Conservation (phyloP, 2,329 filamentous ascomycete species). For the Thielaviopsis musarum region DNA sequence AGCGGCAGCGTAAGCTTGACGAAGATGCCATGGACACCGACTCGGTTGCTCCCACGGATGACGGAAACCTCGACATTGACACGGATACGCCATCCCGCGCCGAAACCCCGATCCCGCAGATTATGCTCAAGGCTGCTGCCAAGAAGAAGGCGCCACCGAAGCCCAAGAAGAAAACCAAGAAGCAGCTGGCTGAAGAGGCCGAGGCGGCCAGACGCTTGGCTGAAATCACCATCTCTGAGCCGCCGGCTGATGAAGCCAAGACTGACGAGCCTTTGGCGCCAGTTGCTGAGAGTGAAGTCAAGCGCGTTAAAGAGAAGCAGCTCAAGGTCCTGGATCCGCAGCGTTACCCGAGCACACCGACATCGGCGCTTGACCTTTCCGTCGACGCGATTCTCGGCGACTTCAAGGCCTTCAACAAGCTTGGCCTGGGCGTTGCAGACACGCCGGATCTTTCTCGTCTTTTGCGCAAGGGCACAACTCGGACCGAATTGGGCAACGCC, state of each 20-base stretch:
- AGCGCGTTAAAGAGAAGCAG: conserved; percentile 16
- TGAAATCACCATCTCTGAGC: conserved; percentile 2
- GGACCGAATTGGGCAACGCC: conserved; percentile 27
- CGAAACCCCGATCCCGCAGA: conserved; percentile 27
- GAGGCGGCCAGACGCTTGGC: conserved; percentile 35
- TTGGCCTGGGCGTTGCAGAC: conserved; percentile 29
- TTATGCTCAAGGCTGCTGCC: conserved; percentile 31
- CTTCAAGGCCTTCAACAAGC: conserved; percentile 22
- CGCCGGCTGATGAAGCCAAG: conserved; percentile 12
- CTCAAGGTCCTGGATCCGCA: conserved; percentile 25
- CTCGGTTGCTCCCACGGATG: conserved; percentile 33
- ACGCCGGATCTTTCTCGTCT: conserved; percentile 32
- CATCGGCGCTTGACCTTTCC: conserved; percentile 29
- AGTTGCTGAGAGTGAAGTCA: conserved; percentile 29
- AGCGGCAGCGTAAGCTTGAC: conserved; percentile 65
- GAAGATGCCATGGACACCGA: conserved; percentile 60
- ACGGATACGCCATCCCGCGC: conserved; percentile 29
- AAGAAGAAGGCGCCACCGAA: conserved; percentile 32
- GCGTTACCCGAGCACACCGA: conserved; percentile 31
- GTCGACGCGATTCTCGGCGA: conserved; percentile 27
- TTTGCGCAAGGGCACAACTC: conserved; percentile 26
- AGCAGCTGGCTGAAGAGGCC: conserved; percentile 52
- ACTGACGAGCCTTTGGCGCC: conserved; percentile 21
- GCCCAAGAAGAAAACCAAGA: conserved; percentile 62
- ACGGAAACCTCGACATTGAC: conserved; percentile 22